Evolutionary conservation across 1,284 basidiomycete genomes (phyloP), one percentile per base, ranked within the genome.

Genomic region (Rugosomyces carneus): DNA sequence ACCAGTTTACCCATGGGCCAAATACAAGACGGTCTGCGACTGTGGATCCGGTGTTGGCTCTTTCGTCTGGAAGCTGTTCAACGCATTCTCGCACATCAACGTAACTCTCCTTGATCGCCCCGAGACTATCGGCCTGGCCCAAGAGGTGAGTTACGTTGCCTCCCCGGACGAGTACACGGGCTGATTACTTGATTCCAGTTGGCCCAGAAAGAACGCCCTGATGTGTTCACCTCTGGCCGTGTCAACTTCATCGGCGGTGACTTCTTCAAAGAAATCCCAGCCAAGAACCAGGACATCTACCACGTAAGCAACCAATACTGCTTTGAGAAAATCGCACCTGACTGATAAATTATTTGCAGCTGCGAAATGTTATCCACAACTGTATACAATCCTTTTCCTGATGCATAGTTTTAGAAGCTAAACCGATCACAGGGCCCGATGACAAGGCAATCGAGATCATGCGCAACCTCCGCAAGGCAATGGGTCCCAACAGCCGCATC

Each of bases 301-400:
- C 45, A 50, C 26, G 48, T 50, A 23, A n/a, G 48, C 18, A 23
- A 15, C 23, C 13, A 15, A 4, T 26, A 26, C 3, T 21, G n/a
- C 3, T 1, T n/a, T 15, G 11, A 36, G 5, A 21, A 15, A 31
- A 27, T 16, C 21, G n/a, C n/a, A n/a, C 11, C 29, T 36, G 21
- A 29, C n/a, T 1, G 1, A 26, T 24, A 5, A 29, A 4, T 27
- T 31, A 15, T 5, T 24, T n/a, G 24, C 18, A 49, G 47, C 10
- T 49, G 16, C 39, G 47, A 3, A 49, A 49, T 27, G 37, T 42
- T 11, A 41, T 49, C 15, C 47, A 49, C 6, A 49, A 49, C n/a
- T 49, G 41, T 40, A 31, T 9, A 26, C 13, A 5, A n/a, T n/a
- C 10, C 37, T 27, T 32, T 18, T 20, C 4, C 15, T 3, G 7